Evolutionary conservation across 768 basidiomycete species (phyloP).

Genomic region (Pholiota molesta): DNA sequence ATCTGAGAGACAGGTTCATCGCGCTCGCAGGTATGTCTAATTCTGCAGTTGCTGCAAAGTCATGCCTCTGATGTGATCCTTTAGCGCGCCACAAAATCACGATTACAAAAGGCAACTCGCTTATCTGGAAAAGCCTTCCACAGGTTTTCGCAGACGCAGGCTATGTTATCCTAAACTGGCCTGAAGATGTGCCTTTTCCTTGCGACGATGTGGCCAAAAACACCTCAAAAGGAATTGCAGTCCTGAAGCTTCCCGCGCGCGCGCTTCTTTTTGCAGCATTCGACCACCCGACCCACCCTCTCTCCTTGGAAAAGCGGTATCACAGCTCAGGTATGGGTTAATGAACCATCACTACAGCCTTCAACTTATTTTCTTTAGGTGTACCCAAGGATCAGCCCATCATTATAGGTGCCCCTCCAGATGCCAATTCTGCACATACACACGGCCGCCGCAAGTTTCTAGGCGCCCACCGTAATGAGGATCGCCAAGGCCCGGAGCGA

Average conservation of each 20-base stretch:
- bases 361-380: not conserved
- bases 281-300: slow-evolving; percentile 7
- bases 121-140: slow-evolving; percentile 5
- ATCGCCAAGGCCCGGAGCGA: too few relatives aligned
- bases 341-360: not conserved
- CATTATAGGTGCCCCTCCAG: slow-evolving; percentile 10
- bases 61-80: not conserved
- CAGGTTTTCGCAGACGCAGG: slow-evolving; percentile 6
- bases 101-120: not conserved
- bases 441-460: too few relatives aligned
- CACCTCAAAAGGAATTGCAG: slow-evolving; percentile 3
- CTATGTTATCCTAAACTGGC: slow-evolving; percentile 6
- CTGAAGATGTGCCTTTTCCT: slow-evolving; percentile 8
- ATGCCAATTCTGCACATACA: too few relatives aligned
- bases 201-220: not conserved
- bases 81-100: not conserved
- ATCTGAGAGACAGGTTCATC: slow-evolving; percentile 2
- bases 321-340: not conserved
- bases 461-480: too few relatives aligned
- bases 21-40: not conserved
- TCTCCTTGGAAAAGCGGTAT: not conserved
- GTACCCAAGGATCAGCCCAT: slow-evolving; percentile 4
- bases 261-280: slow-evolving; percentile 6
- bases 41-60: not conserved
- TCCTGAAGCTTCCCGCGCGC: not conserved